These are phyloP conservation scores for Magnolia officinalis DNA, from an alignment of 164 flowering plant genomes.

Conservation along the genomic window DNA sequence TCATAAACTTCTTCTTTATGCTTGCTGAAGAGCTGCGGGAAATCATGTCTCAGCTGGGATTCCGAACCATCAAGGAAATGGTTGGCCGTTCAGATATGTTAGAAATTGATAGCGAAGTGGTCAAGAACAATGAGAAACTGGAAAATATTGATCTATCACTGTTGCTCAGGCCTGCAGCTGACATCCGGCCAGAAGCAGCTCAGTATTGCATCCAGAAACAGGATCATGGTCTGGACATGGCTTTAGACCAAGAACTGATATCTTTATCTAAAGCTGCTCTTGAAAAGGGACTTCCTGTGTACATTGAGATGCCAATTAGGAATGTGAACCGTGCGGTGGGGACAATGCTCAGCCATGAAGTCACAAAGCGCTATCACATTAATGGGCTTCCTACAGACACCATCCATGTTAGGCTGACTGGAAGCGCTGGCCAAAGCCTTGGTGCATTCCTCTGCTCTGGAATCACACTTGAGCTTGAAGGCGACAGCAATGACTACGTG, in stretches of 20 bases:
- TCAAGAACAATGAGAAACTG: conserved; percentile 72
- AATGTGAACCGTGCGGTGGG: conserved; percentile 97
- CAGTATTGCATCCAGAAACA: conserved; percentile 90
- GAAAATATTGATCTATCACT: conserved; percentile 86
- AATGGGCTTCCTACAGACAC: conserved; percentile 87
- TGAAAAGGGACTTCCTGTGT: conserved; percentile 76
- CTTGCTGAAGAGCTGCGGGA: conserved; percentile 94
- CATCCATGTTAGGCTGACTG: conserved; percentile 76
- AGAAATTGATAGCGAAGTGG: conserved; percentile 82
- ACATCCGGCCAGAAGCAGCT: conserved; percentile 89
- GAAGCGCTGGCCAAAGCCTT: conserved; percentile 99
- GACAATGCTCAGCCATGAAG: conserved; percentile 99
- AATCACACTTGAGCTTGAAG: conserved; percentile 90
- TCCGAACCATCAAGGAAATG: conserved; percentile 86
- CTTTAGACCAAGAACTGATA: conserved; percentile 74
- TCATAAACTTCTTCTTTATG: conserved; percentile 97
- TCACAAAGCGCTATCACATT: conserved; percentile 75
- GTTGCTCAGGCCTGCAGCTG: conserved; percentile 83
- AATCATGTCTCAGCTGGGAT: conserved; percentile 90
- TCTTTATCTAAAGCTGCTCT: conserved; percentile 61
- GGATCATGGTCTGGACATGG: conserved; percentile 96
- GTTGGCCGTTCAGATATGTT: conserved; percentile 96
- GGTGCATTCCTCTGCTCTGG: conserved; percentile 99
- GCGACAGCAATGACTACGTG: conserved; percentile 98
- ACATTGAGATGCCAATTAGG: conserved; percentile 70